These are phyloP conservation scores for Craterostigma plantagineum DNA, from an alignment of 257 asterid genomes.

Conservation along the genomic window DNA sequence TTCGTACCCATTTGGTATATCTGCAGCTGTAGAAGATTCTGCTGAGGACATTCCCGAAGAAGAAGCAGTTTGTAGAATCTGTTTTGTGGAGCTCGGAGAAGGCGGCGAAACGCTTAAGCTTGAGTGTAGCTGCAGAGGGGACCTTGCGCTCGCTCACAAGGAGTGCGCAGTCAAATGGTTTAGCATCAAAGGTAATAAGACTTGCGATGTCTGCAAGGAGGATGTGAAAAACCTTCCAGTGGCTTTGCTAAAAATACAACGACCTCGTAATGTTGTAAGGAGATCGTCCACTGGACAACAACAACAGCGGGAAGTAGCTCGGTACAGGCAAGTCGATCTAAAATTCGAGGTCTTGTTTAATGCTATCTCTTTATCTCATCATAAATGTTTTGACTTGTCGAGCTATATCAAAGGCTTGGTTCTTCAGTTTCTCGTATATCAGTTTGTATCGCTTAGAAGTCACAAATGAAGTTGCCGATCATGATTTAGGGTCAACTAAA, in stretches of 20 bases:
- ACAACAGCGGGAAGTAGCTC: slow-evolving; percentile 42
- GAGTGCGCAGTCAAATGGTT: slow-evolving; percentile 94
- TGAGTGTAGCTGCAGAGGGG: slow-evolving; percentile 99
- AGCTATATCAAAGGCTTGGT: too few species aligned
- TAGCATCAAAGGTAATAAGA: slow-evolving; percentile 82
- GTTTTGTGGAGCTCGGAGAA: slow-evolving; percentile 83
- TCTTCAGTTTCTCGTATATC: too few species aligned
- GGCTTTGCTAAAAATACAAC: slow-evolving; percentile 60
- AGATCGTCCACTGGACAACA: slow-evolving; percentile 30
- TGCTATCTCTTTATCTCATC: background rate
- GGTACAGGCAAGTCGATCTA: slow-evolving; percentile 51
- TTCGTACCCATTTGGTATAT: too few species aligned
- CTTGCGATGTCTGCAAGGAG: slow-evolving; percentile 85
- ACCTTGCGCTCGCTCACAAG: slow-evolving; percentile 91
- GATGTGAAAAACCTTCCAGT: slow-evolving; percentile 88
- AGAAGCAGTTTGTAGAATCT: slow-evolving; percentile 96
- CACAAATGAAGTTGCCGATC: too few species aligned
- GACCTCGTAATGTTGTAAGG: slow-evolving; percentile 36
- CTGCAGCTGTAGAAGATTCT: slow-evolving; percentile 16
- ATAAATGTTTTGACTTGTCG: too few species aligned
- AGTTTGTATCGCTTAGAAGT: too few species aligned
- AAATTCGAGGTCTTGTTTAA: background rate
- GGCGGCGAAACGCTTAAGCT: slow-evolving; percentile 85
- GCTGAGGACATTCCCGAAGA: slow-evolving; percentile 97
- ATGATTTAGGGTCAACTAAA: too few species aligned